phyloP scores from a whole-genome alignment of 2,329 filamentous ascomycete genomes.

The Metarhizium anisopliae region DNA sequence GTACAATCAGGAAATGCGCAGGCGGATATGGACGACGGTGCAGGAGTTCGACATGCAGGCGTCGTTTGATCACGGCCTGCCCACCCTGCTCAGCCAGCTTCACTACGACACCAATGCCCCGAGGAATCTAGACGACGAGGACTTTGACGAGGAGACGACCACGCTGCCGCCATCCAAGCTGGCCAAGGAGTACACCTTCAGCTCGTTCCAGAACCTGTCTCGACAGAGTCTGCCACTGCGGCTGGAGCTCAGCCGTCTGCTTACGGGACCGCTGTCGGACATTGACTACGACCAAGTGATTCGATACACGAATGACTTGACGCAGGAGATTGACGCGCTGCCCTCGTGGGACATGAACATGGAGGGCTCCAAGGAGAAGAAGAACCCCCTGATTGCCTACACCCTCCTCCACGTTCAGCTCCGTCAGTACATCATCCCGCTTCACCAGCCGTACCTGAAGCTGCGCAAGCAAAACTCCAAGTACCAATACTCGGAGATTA shows the following conservation, averaged over 20 bases:
- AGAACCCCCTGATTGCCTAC: conserved; percentile 49
- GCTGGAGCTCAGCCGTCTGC: conserved; percentile 46
- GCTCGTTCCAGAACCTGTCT: conserved; percentile 49
- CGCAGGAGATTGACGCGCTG: conserved; percentile 50
- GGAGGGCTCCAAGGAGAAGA: conserved; percentile 29
- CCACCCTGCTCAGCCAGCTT: conserved; percentile 47
- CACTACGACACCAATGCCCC: conserved; percentile 47
- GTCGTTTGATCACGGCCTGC: conserved; percentile 51
- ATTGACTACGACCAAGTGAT: conserved; percentile 55
- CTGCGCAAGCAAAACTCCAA: conserved; percentile 50
- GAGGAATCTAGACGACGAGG: conserved; percentile 48
- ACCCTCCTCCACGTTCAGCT: conserved; percentile 53
- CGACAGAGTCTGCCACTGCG: conserved; percentile 47
- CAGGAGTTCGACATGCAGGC: conserved; percentile 55
- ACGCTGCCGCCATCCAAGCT: conserved; percentile 43
- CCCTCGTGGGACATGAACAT: conserved; percentile 42
- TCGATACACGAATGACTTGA: conserved; percentile 51
- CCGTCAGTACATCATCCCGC: conserved; percentile 51
- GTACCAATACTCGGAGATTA: conserved; percentile 53
- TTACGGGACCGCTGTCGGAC: conserved; percentile 44
- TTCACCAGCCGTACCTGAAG: conserved; percentile 53
- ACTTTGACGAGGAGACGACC: conserved; percentile 44
- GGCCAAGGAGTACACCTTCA: conserved; percentile 45
- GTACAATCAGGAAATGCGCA: conserved; percentile 54
- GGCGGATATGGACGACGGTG: conserved; percentile 52